These are phyloP conservation scores for Balamuthia mandrillaris DNA, from an alignment of 208 protist species.

Conservation along the genomic window DNA sequence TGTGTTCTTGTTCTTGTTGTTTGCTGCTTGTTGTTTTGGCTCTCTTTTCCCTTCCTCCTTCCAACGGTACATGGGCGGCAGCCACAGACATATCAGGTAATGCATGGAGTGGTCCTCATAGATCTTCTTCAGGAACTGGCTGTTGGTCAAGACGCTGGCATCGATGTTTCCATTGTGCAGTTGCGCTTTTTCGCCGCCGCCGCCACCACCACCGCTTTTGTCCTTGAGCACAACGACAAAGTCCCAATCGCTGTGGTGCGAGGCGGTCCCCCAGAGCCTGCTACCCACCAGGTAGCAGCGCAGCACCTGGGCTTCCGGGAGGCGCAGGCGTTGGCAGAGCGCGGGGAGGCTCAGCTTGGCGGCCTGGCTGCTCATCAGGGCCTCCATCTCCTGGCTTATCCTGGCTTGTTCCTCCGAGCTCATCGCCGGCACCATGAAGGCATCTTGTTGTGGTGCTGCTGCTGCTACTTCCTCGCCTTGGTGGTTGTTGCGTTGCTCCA, in stretches of 20 bases:
- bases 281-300: conserved; percentile 8
- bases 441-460: too few species aligned
- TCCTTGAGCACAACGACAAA: conserved; percentile 11
- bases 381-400: too few species aligned
- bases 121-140: neutral
- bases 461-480: too few species aligned
- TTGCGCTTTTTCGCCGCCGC: neutral
- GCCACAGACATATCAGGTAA: conserved; percentile 23
- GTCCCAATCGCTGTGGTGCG: conserved; percentile 10
- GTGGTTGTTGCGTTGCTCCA: too few species aligned
- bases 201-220: neutral
- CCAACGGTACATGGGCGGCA: neutral
- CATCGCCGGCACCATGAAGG: too few species aligned
- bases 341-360: neutral
- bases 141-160: neutral
- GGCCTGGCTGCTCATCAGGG: too few species aligned
- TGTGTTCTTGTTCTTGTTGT: neutral
- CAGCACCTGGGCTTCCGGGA: neutral
- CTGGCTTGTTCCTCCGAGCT: too few species aligned
- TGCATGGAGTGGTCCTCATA: conserved; percentile 3
- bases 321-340: neutral
- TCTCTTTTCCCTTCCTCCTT: too few species aligned
- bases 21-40: neutral
- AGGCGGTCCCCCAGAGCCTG: conserved; percentile 21
- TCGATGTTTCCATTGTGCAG: conserved; percentile 32